Percentiles rank a stretch among this genome's conserved stretches.
Evolutionary conservation across 2,329 filamentous ascomycete genomes (phyloP).

Genomic region (Colletotrichum higginsianum): DNA sequence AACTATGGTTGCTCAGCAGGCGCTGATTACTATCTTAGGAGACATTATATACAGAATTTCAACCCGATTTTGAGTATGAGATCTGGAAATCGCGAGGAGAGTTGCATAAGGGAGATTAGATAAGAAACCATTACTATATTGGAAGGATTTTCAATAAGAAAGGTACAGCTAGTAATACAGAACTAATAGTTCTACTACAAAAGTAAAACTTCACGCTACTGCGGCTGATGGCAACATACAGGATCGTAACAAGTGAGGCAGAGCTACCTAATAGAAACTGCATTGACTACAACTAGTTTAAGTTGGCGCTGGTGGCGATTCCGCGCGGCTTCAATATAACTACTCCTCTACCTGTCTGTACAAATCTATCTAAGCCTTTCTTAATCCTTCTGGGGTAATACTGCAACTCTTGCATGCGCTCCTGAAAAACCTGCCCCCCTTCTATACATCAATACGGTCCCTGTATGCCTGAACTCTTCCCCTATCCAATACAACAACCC

Average conservation of each 20-base stretch:
- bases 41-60: slow-evolving; percentile 53
- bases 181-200: too few species aligned
- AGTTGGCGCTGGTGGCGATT: slow-evolving; percentile 72
- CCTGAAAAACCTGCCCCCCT: too few species aligned
- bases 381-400: too few species aligned
- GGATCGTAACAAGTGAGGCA: slow-evolving; percentile 58
- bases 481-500: too few species aligned
- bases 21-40: slow-evolving; percentile 42
- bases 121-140: too few species aligned
- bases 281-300: slow-evolving; percentile 69
- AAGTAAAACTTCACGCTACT: slow-evolving; percentile 57
- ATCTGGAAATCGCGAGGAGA: slow-evolving; percentile 50
- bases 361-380: too few species aligned
- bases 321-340: slow-evolving; percentile 71
- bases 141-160: too few species aligned
- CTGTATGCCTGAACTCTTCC: too few species aligned
- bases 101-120: background rate
- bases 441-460: too few species aligned
- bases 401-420: too few species aligned
- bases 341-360: too few species aligned
- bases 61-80: slow-evolving; percentile 54
- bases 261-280: slow-evolving; percentile 69
- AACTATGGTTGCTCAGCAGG: background rate
- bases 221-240: slow-evolving; percentile 71
- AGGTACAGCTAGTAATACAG: too few species aligned